Evolutionary conservation across 352 stramenopile genomes (phyloP), one percentile per base, ranked within the genome.

Genomic region (Phytophthora capsici): DNA sequence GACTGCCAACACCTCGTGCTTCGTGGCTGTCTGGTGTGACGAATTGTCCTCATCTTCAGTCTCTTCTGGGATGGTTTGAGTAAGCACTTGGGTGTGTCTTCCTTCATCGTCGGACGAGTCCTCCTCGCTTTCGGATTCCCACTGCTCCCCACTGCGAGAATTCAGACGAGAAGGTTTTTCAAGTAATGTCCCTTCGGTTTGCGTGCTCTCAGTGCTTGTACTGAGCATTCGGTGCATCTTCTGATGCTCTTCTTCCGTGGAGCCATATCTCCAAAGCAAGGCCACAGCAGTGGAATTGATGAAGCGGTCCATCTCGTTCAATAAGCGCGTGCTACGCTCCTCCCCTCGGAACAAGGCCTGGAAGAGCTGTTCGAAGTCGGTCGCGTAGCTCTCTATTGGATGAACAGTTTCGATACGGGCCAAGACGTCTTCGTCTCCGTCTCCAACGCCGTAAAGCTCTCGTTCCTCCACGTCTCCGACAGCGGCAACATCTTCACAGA

Each of bases 211-310:
- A 9, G 74, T 78, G 19, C 59, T 72, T 17, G 65, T 40, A 43
- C 56, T 79, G 30, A 90, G 67, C 77, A 89, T 88, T 54, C 81
- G 73, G 41, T 88, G 71, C 51, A 90, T 77, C 46, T 85, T 70
- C 41, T 73, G 71, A 46, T 77, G 81, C 25, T 78, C 54, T 32
- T 82, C 69, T 32, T 83, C 73, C 12, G 67, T 75, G 9, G 84
- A 82, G 2, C 82, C 81, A 50, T 89, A 85, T 34, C 82, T 76
- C 84, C 84, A 92, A 16, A 92, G 77, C 37, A 90, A 68, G 14
- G 77, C 73, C 3, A 90, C 80, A 0, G 85, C 77, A 37, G 68
- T 83, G 19, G 81, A 89, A 57, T 90, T 86, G 60, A 90, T 86
- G 60, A 87, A 90, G 19, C 81, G 73, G 26, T 92, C 84, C 55